A percentile compares a stretch with the other conserved stretches of the same genome.
Evolutionary conservation across 1,139 yeast species (phyloP).

Genomic region (Lodderomyces oxycetoniae): DNA sequence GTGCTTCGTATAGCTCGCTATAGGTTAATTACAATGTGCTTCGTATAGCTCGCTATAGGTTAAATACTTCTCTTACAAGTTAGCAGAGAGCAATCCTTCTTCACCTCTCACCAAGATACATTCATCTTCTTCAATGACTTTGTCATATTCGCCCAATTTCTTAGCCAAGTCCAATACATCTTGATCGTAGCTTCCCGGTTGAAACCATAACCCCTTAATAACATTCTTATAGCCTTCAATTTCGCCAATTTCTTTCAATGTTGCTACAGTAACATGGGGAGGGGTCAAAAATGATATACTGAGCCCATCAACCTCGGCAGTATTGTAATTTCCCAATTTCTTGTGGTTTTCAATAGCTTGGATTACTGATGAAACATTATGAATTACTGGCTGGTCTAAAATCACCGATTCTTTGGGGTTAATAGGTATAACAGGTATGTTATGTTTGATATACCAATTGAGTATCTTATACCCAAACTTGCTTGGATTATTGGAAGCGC

Average conservation of each 20-base stretch:
- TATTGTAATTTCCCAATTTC: slow-evolving; percentile 24
- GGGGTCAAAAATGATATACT: slow-evolving; percentile 71
- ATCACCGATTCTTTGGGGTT: slow-evolving; percentile 53
- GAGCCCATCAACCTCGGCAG: slow-evolving; percentile 36
- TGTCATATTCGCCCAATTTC: slow-evolving; percentile 37
- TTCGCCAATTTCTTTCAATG: slow-evolving; percentile 40
- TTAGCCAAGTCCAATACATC: slow-evolving; percentile 44
- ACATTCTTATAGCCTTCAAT: slow-evolving; percentile 26
- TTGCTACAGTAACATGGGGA: slow-evolving; percentile 50
- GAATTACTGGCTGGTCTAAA: slow-evolving; percentile 39
- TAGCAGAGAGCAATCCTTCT: slow-evolving; percentile 39
- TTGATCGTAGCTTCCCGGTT: slow-evolving; percentile 69
- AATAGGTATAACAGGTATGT: slow-evolving; percentile 60
- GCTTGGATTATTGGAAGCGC: slow-evolving; percentile 61
- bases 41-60: no score
- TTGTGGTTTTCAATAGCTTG: slow-evolving; percentile 21
- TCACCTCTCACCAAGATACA: slow-evolving; percentile 73
- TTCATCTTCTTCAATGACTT: slow-evolving; percentile 53
- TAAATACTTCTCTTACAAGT: slow-evolving; percentile 14
- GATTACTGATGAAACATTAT: slow-evolving; percentile 32
- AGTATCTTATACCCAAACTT: slow-evolving; percentile 73
- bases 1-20: slow-evolving; percentile 1
- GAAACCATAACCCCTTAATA: slow-evolving; percentile 71
- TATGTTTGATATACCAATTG: slow-evolving; percentile 59
- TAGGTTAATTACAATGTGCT: no score